Conservation (phyloP, 768 basidiomycete genomes). For the Tephrocybe sp. region DNA sequence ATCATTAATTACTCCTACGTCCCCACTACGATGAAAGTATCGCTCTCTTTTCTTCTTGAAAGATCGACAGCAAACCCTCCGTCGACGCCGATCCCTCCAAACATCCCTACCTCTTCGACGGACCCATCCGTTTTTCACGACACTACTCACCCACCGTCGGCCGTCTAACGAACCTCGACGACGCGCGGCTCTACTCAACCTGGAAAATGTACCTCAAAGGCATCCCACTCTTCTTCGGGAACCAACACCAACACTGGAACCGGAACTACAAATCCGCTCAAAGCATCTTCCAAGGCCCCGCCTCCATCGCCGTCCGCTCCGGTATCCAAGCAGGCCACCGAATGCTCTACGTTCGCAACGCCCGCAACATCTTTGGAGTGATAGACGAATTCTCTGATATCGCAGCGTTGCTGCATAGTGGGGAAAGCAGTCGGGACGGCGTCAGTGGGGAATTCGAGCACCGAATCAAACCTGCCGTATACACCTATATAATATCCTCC, state of each 20-base stretch:
- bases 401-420: conserved; percentile 49
- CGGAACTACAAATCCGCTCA: conserved; percentile 65
- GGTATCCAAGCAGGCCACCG: conserved; percentile 71
- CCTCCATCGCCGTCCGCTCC: conserved; percentile 60
- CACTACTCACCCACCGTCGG: conserved; percentile 74
- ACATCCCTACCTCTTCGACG: conserved; percentile 66
- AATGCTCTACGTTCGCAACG: conserved; percentile 69
- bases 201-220: conserved; percentile 75
- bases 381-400: conserved; percentile 50
- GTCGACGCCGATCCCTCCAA: conserved; percentile 32
- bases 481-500: conserved; percentile 79
- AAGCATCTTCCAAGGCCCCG: conserved; percentile 63
- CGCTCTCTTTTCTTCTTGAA: too few species aligned
- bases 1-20: not conserved
- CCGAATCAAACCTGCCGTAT: conserved; percentile 77
- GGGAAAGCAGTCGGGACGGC: conserved; percentile 18
- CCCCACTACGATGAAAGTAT: not conserved
- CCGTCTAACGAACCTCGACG: conserved; percentile 56
- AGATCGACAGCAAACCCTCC: conserved; percentile 59
- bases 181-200: conserved; percentile 67
- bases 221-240: conserved; percentile 56
- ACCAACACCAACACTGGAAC: conserved; percentile 66
- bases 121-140: conserved; percentile 67
- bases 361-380: conserved; percentile 59
- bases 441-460: conserved; percentile 21